phyloP scores from a whole-genome alignment of 2,329 filamentous ascomycete genomes.

The Colletotrichum gigasporum region DNA sequence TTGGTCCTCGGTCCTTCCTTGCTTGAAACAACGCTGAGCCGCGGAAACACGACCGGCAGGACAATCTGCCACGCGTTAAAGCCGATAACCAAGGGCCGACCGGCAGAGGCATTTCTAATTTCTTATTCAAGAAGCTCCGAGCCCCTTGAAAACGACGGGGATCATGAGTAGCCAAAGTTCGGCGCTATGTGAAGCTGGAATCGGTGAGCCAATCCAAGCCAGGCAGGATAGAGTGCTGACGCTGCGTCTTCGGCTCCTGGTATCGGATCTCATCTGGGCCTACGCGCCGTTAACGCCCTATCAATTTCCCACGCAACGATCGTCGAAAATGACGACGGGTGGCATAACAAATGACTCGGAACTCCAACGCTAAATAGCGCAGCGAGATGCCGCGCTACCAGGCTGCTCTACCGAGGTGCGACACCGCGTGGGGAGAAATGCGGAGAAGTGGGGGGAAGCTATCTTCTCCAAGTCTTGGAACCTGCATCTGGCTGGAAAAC shows the following conservation, averaged over 20 bases:
- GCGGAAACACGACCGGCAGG: neutral
- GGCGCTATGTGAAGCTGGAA: neutral
- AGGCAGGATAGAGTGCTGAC: neutral
- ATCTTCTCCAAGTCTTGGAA: slow-evolving; percentile 23
- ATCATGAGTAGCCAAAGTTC: slow-evolving; percentile 20
- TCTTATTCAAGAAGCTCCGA: neutral
- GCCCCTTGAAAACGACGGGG: slow-evolving; percentile 5
- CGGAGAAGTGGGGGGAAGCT: slow-evolving; percentile 30
- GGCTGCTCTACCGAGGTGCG: slow-evolving; percentile 20
- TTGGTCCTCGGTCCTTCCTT: slow-evolving; percentile 6
- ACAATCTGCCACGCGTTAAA: neutral
- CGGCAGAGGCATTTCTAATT: slow-evolving; percentile 8
- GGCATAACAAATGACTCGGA: slow-evolving; percentile 4
- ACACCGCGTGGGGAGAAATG: slow-evolving; percentile 24
- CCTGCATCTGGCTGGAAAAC: slow-evolving; percentile 2
- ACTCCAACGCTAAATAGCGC: neutral
- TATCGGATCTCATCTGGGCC: slow-evolving; percentile 7
- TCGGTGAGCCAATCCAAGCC: neutral
- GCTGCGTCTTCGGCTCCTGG: slow-evolving; percentile 23
- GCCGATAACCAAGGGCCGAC: slow-evolving; percentile 18
- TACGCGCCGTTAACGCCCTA: neutral
- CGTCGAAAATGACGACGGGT: neutral
- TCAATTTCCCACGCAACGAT: neutral
- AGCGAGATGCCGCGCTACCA: slow-evolving; percentile 25
- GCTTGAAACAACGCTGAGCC: neutral